Percentiles rank a stretch among this genome's conserved stretches.
Evolutionary conservation across 257 asterid species (phyloP).

Genomic region (Plantago ovata): DNA sequence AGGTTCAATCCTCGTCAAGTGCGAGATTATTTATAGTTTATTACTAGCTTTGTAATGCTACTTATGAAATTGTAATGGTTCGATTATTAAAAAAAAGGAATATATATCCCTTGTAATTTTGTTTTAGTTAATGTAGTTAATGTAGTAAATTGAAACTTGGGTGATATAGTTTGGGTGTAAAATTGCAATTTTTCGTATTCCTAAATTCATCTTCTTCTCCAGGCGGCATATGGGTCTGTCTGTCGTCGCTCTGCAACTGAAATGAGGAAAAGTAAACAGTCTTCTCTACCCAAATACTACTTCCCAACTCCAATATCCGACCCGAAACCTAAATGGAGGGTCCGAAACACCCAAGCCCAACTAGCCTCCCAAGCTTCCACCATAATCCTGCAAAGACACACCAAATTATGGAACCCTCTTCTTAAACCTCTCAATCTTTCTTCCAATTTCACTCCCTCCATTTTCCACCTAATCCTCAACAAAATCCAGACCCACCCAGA

Average conservation of each 20-base stretch:
- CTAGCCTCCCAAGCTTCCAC: conserved; percentile 55
- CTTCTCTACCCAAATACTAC: conserved; percentile 27
- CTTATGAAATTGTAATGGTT: too few species aligned
- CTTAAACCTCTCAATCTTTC: conserved; percentile 47
- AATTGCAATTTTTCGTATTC: too few species aligned
- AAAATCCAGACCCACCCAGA: conserved; percentile 45
- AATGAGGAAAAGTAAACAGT: conserved; percentile 20
- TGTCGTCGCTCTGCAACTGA: not conserved
- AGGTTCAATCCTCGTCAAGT: too few species aligned
- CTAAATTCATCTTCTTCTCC: not conserved
- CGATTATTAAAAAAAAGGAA: too few species aligned
- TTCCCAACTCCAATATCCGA: conserved; percentile 24
- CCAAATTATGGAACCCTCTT: conserved; percentile 62
- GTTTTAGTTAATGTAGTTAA: too few species aligned
- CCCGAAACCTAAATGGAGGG: conserved; percentile 50
- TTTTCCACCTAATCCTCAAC: conserved; percentile 56
- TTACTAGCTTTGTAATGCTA: too few species aligned
- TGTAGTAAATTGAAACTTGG: too few species aligned
- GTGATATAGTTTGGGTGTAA: too few species aligned
- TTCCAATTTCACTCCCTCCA: conserved; percentile 41
- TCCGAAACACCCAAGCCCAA: conserved; percentile 41
- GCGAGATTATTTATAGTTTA: too few species aligned
- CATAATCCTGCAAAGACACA: conserved; percentile 62
- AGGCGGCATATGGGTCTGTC: too few species aligned
- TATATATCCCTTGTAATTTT: too few species aligned